A percentile compares a stretch with the other conserved stretches of the same genome.
phyloP scores from a whole-genome alignment of 352 stramenopile genomes.

The Albugo candida region DNA sequence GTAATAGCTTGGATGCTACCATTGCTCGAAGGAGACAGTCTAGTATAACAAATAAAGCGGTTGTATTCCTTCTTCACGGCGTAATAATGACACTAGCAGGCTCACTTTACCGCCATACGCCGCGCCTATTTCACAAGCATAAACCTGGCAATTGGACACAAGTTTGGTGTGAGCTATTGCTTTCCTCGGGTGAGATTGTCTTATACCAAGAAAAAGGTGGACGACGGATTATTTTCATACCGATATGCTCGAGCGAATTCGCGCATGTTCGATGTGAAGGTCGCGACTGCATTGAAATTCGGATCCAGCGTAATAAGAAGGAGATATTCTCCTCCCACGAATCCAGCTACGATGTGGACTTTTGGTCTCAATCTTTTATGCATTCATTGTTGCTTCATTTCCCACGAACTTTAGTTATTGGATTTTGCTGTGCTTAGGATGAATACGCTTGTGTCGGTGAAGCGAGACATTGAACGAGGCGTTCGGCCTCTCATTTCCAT shows the following conservation, averaged over 20 bases:
- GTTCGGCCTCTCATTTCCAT: conserved; percentile 38
- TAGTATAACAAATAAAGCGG: too few species aligned
- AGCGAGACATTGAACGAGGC: conserved; percentile 45
- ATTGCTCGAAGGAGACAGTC: too few species aligned
- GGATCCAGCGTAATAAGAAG: conserved; percentile 32
- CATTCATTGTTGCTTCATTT: not conserved
- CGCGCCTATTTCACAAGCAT: conserved; percentile 45
- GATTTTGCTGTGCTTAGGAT: conserved; percentile 22
- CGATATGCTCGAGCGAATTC: conserved; percentile 45
- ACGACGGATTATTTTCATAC: conserved; percentile 31
- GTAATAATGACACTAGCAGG: conserved; percentile 9
- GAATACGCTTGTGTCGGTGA: conserved; percentile 57
- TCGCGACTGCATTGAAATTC: conserved; percentile 67
- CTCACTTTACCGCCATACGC: conserved; percentile 46
- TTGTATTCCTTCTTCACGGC: too few species aligned
- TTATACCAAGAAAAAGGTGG: conserved; percentile 40
- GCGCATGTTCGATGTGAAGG: conserved; percentile 65
- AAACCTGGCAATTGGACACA: conserved; percentile 58
- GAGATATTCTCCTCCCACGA: conserved; percentile 70
- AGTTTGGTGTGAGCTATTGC: conserved; percentile 52
- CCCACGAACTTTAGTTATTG: not conserved
- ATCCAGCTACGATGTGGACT: conserved; percentile 73
- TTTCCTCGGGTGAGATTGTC: conserved; percentile 40
- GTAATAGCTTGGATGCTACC: too few species aligned
- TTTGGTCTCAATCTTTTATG: conserved; percentile 24